Conservation (phyloP, 495 filamentous ascomycete species). For the Penicillium odoratum region DNA sequence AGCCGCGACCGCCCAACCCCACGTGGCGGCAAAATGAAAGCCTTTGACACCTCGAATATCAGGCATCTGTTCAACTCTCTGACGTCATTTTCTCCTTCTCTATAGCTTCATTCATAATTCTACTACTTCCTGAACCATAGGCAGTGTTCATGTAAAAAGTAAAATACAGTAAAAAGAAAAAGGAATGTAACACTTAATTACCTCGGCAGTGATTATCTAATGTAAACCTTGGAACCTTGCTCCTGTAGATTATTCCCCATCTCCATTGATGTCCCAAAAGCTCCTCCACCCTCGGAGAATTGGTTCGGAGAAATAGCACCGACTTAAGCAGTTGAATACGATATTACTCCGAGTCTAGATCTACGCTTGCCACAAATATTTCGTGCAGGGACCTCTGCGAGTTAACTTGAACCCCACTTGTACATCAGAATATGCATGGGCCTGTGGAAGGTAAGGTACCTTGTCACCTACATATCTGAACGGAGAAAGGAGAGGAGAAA, state of each 20-base stretch:
- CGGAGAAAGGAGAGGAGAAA: no score
- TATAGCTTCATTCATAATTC: background rate
- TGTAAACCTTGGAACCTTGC: no score
- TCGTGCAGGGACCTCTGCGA: constrained; percentile 1
- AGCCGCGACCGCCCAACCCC: background rate
- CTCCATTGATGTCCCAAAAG: background rate
- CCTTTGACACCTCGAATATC: background rate
- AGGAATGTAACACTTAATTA: no score
- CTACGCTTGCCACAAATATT: background rate
- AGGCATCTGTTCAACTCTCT: background rate
- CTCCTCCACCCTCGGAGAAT: constrained; percentile 15
- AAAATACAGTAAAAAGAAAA: no score
- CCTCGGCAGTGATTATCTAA: no score
- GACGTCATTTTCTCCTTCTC: background rate
- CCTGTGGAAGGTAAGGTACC: background rate
- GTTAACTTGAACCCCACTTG: background rate
- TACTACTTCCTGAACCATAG: no score
- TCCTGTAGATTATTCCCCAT: background rate
- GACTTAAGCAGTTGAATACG: constrained; percentile 1
- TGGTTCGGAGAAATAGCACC: constrained; percentile 24
- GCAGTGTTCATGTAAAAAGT: no score
- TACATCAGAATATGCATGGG: background rate
- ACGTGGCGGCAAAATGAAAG: background rate
- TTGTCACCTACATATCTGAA: background rate
- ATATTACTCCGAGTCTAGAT: constrained; percentile 11